Conservation (phyloP, 371 early-diverging fungal genomes). For the Basidiobolus meristosporus region DNA sequence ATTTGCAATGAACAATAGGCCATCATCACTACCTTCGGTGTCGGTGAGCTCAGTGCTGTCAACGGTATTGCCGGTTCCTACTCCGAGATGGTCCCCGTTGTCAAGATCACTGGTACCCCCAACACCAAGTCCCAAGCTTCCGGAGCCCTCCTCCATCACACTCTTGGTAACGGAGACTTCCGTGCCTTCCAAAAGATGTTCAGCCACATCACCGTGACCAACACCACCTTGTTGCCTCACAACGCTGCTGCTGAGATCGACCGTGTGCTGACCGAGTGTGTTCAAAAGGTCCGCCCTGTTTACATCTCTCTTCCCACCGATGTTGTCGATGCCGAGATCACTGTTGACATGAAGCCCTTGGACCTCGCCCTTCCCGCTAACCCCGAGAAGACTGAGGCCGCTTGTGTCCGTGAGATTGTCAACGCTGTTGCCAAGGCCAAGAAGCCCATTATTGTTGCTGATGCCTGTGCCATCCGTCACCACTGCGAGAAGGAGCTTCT, state of each 20-base stretch:
- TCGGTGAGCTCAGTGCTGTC: slow-evolving; percentile 24
- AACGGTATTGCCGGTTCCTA: slow-evolving; percentile 30
- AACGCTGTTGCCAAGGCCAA: slow-evolving; percentile 10
- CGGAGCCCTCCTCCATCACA: slow-evolving; percentile 22
- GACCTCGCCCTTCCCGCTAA: slow-evolving; percentile 6
- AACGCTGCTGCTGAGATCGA: slow-evolving; percentile 20
- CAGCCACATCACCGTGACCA: slow-evolving; percentile 5
- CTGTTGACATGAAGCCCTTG: slow-evolving; percentile 5
- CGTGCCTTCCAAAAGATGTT: slow-evolving; percentile 11
- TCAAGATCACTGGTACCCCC: slow-evolving; percentile 23
- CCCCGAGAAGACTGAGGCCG: slow-evolving; percentile 7
- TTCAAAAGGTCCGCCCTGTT: slow-evolving; percentile 6
- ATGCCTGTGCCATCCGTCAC: slow-evolving; percentile 16
- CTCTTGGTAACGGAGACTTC: slow-evolving; percentile 29
- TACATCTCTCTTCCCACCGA: slow-evolving; percentile 25
- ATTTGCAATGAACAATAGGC: too few species aligned
- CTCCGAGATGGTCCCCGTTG: slow-evolving; percentile 26
- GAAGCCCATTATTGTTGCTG: slow-evolving; percentile 17
- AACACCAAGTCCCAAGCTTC: slow-evolving; percentile 7
- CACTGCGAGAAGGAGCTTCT: slow-evolving; percentile 8
- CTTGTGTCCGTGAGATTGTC: slow-evolving; percentile 8
- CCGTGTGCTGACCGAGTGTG: slow-evolving; percentile 8
- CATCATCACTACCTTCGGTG: slow-evolving; percentile 29
- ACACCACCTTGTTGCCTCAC: slow-evolving; percentile 17
- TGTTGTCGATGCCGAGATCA: slow-evolving; percentile 11